phyloP scores from a whole-genome alignment of 768 basidiomycete species.

The Pleurotus tuber-regium region DNA sequence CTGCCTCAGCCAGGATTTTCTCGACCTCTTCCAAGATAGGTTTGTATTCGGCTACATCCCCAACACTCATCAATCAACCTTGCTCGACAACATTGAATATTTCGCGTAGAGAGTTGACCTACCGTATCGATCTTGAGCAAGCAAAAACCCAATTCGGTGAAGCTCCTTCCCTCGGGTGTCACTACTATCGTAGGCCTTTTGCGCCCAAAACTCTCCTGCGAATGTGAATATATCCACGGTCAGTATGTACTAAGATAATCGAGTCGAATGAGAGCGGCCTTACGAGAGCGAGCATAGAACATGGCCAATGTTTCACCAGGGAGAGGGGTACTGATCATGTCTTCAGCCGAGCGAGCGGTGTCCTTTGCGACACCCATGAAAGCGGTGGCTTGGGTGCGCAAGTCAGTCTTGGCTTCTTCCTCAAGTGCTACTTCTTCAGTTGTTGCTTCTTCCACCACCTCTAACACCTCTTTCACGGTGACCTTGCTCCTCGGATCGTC shows the following conservation, averaged over 20 bases:
- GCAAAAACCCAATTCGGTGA: constrained; percentile 71
- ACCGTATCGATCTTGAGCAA: constrained; percentile 77
- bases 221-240: neutral
- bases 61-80: too few species aligned
- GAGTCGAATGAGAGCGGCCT: constrained; percentile 30
- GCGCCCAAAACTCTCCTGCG: constrained; percentile 79
- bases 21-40: constrained; percentile 82
- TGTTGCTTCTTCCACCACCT: neutral
- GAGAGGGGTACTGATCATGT: constrained; percentile 72
- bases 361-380: constrained; percentile 66
- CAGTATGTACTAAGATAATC: neutral
- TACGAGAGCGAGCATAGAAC: constrained; percentile 82
- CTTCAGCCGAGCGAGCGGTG: constrained; percentile 59
- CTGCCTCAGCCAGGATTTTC: constrained; percentile 79
- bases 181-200: constrained; percentile 57
- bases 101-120: constrained; percentile 21
- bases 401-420: constrained; percentile 24
- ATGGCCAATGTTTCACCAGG: constrained; percentile 81
- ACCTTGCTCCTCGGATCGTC: constrained; percentile 19
- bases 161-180: constrained; percentile 77
- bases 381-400: constrained; percentile 33
- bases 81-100: too few species aligned
- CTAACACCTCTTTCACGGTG: neutral
- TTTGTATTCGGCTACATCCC: constrained; percentile 83
- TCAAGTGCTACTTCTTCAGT: neutral